Conservation (phyloP, 257 asterid genomes). For the Solanum virginianum region DNA sequence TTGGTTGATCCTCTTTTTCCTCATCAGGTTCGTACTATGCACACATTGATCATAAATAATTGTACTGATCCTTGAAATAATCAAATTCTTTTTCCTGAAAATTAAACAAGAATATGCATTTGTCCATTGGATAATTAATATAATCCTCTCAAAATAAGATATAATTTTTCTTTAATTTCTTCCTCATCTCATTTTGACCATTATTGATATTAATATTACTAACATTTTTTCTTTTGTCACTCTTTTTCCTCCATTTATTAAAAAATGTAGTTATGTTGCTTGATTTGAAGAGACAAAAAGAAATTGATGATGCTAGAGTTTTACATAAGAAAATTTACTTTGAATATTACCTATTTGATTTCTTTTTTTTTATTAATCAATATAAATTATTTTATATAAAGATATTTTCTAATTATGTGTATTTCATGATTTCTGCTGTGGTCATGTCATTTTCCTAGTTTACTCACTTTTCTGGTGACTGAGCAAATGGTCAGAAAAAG, state of each 20-base stretch:
- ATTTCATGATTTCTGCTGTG: slow-evolving; percentile 31
- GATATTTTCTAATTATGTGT: not conserved
- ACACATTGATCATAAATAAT: not conserved
- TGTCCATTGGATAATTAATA: not conserved
- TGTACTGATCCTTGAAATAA: not conserved
- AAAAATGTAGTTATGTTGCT: not conserved
- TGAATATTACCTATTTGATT: not conserved
- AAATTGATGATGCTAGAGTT: not conserved
- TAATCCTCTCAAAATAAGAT: not conserved
- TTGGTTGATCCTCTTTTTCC: not conserved
- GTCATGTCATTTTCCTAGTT: slow-evolving; percentile 47
- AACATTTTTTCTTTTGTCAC: not conserved
- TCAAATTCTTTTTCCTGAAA: not conserved
- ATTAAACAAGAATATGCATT: not conserved
- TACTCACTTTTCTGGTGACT: slow-evolving; percentile 7
- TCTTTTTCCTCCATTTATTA: not conserved
- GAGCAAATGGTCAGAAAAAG: slow-evolving; percentile 39
- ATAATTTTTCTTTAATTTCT: not conserved
- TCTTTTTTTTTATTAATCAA: not conserved
- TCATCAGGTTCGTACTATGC: not conserved
- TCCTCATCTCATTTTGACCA: not conserved
- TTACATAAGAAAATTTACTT: not conserved
- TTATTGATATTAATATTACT: not conserved
- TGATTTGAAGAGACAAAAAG: not conserved
- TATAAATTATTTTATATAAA: not conserved